Base-by-base conservation (phyloP, 768 basidiomycete species). In the Amanita rubescens region DNA sequence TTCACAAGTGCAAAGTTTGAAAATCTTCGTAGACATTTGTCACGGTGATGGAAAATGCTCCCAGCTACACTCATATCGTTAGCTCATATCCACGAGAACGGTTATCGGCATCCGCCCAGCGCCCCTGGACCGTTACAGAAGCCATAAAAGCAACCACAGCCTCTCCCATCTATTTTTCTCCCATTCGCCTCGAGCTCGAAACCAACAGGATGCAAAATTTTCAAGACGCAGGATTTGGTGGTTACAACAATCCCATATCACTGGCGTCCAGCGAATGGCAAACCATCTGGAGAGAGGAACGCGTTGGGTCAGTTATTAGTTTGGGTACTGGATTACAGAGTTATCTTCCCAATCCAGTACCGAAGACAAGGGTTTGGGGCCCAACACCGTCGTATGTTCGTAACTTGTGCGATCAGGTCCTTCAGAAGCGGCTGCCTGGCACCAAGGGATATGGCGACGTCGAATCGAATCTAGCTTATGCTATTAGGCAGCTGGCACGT, bases 141-240 rank as follows among this genome's bases (percentile, higher is more conserved):
- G 62, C 58, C 32, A 57, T 56, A 33, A 51, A 55, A n/a, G 62
- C 60, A n/a, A 57, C 59, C 5, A 24, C 59, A 6, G 58, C 62
- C 6, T 59, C 62, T 4, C 54, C 55, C 1, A 34, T 62, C 11
- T 64, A 56, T 42, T 39, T 67, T 37, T 42, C 57, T 7, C 58
- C 64, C 5, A 17, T 58, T 10, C 43, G 48, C 7, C 12, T 60
- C 32, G n/a, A n/a, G n/a, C n/a, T n/a, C n/a, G 32, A 57, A 22
- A 51, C 57, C n/a, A 33, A 45, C 24, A 57, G 51, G 35, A 53
- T 59, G 37, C 55, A 56, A 41, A 34, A 27, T 11, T 67, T 61
- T 53, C 58, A 57, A 3, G 66, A 65, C 43, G 51, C 64, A 0
- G 62, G 60, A 1, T 61, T 62, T 45, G 59, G 61, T 27, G 66